Conservation (phyloP, 1,139 yeast genomes). For the Geotrichum histeridarum region DNA sequence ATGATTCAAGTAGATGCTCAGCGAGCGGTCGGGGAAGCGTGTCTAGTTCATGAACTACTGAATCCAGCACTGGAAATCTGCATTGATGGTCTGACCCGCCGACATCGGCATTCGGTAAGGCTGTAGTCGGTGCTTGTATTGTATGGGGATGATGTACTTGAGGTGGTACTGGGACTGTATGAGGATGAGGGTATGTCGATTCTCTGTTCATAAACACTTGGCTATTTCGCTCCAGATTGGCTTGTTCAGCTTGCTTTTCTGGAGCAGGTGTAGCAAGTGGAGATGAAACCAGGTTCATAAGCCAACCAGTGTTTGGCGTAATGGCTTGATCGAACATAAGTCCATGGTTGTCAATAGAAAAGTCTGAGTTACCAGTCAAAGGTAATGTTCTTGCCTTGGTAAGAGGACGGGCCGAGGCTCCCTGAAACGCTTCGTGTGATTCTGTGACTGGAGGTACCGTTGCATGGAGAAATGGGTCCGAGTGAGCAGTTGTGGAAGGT, state of each 20-base stretch:
- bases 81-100: background rate
- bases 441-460: background rate
- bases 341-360: conserved; percentile 5
- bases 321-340: conserved; percentile 13
- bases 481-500: background rate
- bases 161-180: background rate
- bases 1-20: conserved; percentile 22
- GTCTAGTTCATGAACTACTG: conserved; percentile 23
- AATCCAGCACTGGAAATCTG: conserved; percentile 32
- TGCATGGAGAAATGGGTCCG: background rate
- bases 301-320: conserved; percentile 18
- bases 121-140: background rate
- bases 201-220: background rate
- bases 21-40: conserved; percentile 13
- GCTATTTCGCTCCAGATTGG: conserved; percentile 1
- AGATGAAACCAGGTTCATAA: conserved; percentile 12
- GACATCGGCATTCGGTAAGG: background rate
- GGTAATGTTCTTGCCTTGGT: background rate
- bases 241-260: background rate
- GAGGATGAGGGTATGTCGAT: background rate
- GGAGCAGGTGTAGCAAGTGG: conserved; percentile 5
- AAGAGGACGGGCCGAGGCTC: background rate
- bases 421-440: background rate
- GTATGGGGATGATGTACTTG: background rate
- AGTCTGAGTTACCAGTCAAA: background rate